phyloP scores from a whole-genome alignment of 768 basidiomycete genomes.

The Boletus sp. region DNA sequence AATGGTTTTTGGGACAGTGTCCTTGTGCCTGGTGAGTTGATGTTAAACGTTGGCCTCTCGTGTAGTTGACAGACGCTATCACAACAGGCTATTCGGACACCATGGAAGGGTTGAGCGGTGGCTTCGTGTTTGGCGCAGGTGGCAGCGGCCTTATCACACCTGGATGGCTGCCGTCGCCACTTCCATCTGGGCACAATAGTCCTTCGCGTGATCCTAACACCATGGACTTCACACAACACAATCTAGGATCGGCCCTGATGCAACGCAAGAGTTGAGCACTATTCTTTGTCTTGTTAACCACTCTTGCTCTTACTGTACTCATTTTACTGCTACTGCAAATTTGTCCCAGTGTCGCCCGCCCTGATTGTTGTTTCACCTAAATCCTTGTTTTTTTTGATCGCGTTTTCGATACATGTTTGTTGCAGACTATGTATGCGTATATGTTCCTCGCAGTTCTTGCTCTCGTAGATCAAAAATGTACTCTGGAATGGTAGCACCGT shows the following conservation, averaged over 20 bases:
- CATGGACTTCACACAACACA: slow-evolving; percentile 30
- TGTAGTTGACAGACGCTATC: slow-evolving; percentile 3
- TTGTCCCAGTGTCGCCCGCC: background rate
- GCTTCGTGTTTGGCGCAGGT: slow-evolving; percentile 81
- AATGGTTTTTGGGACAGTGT: slow-evolving; percentile 87
- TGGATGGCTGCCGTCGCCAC: slow-evolving; percentile 56
- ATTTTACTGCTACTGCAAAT: background rate
- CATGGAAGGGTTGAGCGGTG: slow-evolving; percentile 80
- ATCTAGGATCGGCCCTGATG: slow-evolving; percentile 23
- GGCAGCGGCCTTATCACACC: slow-evolving; percentile 85
- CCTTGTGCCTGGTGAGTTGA: slow-evolving; percentile 72
- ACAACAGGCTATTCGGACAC: slow-evolving; percentile 69
- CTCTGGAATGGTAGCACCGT: background rate
- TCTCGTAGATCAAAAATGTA: slow-evolving; percentile 8
- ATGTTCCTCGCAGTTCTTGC: background rate
- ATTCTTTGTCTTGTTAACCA: slow-evolving; percentile 2
- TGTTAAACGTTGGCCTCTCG: background rate
- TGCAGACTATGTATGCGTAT: slow-evolving; percentile 18
- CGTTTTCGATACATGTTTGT: slow-evolving; percentile 8
- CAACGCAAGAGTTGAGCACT: slow-evolving; percentile 26
- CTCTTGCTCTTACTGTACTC: slow-evolving; percentile 3
- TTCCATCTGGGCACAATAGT: slow-evolving; percentile 54
- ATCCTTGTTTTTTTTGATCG: slow-evolving; percentile 11
- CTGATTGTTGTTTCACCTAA: slow-evolving; percentile 1
- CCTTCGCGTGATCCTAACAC: slow-evolving; percentile 29